Percentiles rank a stretch among this genome's conserved stretches.
phyloP scores from a whole-genome alignment of 768 basidiomycete genomes.

The Cyclocybe aegerita region DNA sequence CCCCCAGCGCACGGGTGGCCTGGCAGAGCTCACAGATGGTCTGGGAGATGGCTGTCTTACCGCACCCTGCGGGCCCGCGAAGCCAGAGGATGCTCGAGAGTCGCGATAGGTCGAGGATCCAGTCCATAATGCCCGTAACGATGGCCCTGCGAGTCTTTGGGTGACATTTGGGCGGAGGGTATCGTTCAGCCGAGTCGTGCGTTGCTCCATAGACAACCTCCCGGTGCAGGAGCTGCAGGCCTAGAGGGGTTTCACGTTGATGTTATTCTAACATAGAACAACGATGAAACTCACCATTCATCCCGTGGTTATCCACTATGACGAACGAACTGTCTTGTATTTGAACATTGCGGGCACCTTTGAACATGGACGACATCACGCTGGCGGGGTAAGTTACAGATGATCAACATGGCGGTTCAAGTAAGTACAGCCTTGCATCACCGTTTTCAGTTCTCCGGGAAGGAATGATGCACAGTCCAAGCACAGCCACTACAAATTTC shows the following conservation, averaged over 20 bases:
- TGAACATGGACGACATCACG: background rate
- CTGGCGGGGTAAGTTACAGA: background rate
- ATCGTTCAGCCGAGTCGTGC: slow-evolving; percentile 14
- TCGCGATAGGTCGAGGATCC: slow-evolving; percentile 1
- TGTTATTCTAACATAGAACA: background rate
- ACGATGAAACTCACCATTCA: background rate
- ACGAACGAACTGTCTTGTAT: background rate
- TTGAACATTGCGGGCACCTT: background rate
- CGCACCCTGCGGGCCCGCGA: slow-evolving; percentile 22
- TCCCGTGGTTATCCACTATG: background rate
- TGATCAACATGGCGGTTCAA: background rate
- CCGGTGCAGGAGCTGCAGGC: background rate
- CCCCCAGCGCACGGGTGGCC: slow-evolving; percentile 2
- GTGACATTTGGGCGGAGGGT: slow-evolving; percentile 12
- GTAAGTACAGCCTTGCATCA: background rate
- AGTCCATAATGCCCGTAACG: slow-evolving; percentile 7
- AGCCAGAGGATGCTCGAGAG: slow-evolving; percentile 15
- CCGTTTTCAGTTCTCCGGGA: background rate
- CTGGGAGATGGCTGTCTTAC: slow-evolving; percentile 27
- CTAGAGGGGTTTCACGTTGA: background rate
- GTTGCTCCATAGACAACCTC: slow-evolving; percentile 5
- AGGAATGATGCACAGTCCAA: no score
- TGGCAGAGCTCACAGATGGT: slow-evolving; percentile 22
- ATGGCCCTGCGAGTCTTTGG: slow-evolving; percentile 8
- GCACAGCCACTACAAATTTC: no score